phyloP scores from a whole-genome alignment of 495 filamentous ascomycete genomes.

The Friedmanniomyces endolithicus region DNA sequence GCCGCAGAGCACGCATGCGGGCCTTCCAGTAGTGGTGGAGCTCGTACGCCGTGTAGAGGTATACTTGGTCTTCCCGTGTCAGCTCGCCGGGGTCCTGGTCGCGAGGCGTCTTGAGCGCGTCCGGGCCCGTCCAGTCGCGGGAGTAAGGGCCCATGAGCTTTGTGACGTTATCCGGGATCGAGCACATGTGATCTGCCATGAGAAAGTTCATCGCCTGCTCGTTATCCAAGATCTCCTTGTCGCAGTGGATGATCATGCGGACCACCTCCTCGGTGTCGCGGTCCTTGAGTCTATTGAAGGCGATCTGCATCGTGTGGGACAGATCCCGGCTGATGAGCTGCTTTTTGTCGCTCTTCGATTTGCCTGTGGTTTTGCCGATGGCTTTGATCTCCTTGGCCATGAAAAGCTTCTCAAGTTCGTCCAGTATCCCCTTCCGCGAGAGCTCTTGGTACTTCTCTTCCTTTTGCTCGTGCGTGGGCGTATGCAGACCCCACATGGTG shows the following conservation, averaged over 20 bases:
- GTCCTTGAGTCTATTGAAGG: slow-evolving; percentile 78
- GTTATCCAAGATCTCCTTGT: slow-evolving; percentile 82
- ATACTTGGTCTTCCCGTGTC: slow-evolving; percentile 89
- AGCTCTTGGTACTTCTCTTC: slow-evolving; percentile 93
- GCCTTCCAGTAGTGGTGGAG: slow-evolving; percentile 98
- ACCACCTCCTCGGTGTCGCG: slow-evolving; percentile 69
- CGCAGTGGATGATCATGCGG: slow-evolving; percentile 90
- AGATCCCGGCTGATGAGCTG: slow-evolving; percentile 89
- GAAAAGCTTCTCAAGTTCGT: slow-evolving; percentile 95
- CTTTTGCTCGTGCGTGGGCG: slow-evolving; percentile 65
- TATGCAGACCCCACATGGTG: slow-evolving; percentile 87
- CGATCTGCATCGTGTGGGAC: slow-evolving; percentile 84
- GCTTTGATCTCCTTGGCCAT: slow-evolving; percentile 94
- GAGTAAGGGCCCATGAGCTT: slow-evolving; percentile 91
- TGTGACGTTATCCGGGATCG: slow-evolving; percentile 74
- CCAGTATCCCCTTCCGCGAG: slow-evolving; percentile 81
- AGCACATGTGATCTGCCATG: slow-evolving; percentile 81
- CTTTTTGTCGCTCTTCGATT: slow-evolving; percentile 82
- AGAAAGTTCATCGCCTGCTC: slow-evolving; percentile 95
- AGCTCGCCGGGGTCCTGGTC: slow-evolving; percentile 84
- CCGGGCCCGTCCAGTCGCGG: slow-evolving; percentile 89
- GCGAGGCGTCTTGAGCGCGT: slow-evolving; percentile 62
- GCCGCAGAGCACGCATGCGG: slow-evolving; percentile 74
- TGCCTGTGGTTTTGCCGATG: slow-evolving; percentile 52
- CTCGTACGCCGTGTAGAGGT: slow-evolving; percentile 83